A percentile compares a stretch with the other conserved stretches of the same genome.
phyloP scores from a whole-genome alignment of 176 grass and related monocot species.

The Musa troglodytarum region DNA sequence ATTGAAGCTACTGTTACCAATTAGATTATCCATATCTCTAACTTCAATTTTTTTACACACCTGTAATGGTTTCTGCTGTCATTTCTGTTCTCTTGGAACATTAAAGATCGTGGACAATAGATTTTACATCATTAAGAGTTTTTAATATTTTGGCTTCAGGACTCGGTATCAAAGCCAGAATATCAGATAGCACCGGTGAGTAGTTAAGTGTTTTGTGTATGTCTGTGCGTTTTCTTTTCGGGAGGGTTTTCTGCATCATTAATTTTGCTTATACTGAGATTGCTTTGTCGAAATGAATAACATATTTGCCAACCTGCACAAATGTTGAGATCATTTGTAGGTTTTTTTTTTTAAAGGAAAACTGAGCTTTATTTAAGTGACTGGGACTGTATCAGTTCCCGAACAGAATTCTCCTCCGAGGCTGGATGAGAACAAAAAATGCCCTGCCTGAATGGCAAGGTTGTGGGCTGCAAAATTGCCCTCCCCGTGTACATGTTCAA shows the following conservation, averaged over 20 bases:
- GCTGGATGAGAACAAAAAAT: too few species aligned
- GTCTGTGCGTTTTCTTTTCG: too few species aligned
- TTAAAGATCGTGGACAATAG: background rate
- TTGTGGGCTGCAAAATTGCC: too few species aligned
- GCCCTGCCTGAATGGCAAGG: too few species aligned
- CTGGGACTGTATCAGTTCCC: too few species aligned
- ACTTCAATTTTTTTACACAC: too few species aligned
- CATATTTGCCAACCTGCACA: background rate
- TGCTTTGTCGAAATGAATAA: background rate
- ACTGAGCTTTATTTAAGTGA: background rate
- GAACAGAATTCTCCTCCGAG: too few species aligned
- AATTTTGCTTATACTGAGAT: background rate
- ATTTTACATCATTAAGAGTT: background rate
- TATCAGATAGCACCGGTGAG: slow-evolving; percentile 77
- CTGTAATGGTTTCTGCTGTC: too few species aligned
- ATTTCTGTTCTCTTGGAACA: background rate
- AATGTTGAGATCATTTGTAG: background rate
- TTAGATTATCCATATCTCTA: too few species aligned
- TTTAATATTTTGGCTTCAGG: slow-evolving; percentile 28
- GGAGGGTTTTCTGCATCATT: background rate
- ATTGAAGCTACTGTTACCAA: too few species aligned
- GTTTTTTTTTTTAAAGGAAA: background rate
- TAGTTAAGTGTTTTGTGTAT: slow-evolving; percentile 6
- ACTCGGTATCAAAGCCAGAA: slow-evolving; percentile 67
- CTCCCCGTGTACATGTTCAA: too few species aligned